These are phyloP conservation scores for Fistulinella cinereoalba DNA, from an alignment of 1,284 basidiomycete genomes.

Conservation along the genomic window DNA sequence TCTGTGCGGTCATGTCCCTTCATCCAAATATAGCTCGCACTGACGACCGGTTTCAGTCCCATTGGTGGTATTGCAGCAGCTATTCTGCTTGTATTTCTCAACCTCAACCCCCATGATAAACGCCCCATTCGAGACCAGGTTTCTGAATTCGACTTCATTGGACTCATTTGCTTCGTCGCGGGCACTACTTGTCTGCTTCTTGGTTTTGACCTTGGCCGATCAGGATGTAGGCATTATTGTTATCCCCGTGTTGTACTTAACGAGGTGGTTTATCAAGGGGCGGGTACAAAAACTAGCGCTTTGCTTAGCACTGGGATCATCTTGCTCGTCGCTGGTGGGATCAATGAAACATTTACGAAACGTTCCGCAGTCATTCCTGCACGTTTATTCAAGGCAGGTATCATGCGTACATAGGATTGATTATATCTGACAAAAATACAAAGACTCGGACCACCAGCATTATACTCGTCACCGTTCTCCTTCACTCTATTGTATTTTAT, in stretches of 20 bases:
- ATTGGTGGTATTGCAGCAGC: constrained; percentile 71
- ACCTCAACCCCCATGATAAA: constrained; percentile 72
- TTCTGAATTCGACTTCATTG: constrained; percentile 76
- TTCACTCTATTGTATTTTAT: constrained; percentile 73
- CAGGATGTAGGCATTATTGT: constrained; percentile 48
- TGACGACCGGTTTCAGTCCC: constrained; percentile 60
- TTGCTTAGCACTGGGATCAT: constrained; percentile 66
- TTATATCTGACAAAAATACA: not conserved
- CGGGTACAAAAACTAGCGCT: constrained; percentile 59
- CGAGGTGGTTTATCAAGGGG: constrained; percentile 25
- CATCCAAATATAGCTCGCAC: not conserved
- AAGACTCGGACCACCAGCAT: constrained; percentile 74
- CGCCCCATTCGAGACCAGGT: constrained; percentile 57
- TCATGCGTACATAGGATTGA: not conserved
- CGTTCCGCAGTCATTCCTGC: constrained; percentile 81
- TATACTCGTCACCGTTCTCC: constrained; percentile 57
- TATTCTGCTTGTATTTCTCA: constrained; percentile 77
- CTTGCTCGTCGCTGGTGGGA: constrained; percentile 52
- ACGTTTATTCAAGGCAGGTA: constrained; percentile 65
- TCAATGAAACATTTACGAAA: constrained; percentile 70
- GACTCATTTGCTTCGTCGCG: constrained; percentile 66
- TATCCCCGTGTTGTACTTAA: not conserved
- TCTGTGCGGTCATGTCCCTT: constrained; percentile 41
- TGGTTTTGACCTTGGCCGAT: constrained; percentile 79
- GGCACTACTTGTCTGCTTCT: constrained; percentile 79